Base-by-base conservation (phyloP, 345 rosid species). In the Salix purpurea region DNA sequence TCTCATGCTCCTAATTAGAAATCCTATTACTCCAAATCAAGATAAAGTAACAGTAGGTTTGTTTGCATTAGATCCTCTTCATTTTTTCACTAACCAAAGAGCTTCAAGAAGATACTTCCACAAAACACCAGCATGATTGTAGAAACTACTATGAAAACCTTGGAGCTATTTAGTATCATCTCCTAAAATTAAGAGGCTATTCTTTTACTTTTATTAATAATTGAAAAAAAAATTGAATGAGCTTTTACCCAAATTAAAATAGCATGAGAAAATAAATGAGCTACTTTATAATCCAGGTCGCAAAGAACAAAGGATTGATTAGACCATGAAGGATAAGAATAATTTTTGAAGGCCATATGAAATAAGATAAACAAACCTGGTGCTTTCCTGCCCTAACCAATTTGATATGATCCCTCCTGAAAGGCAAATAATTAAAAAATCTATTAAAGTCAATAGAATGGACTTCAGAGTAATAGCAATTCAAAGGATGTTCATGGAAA, bases 311-410 rank as follows among this genome's bases (percentile, higher is more conserved):
- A 2, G 24, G 61, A 66, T 6, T 64, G 8, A 34, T 12, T 44
- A 8, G 16, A 66, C 23, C 39, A 68, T 26, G 21, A 75, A 19
- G n/a, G 3, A 30, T 16, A 69, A 28, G 16, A 73, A 42, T 6
- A 54, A 5, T 26, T 28, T 73, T 37, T 58, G 42, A 75, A 73
- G 68, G 64, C 18, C 60, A 60, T 6, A 56, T 6, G 26, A 74
- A 74, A 76, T 73, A 60, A 72, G 34, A 73, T 61, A 65, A 39
- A 58, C 71, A 70, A 69, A 94, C 98, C 98, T 94, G 93, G 83
- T 92, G 98, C 79, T 89, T 90, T 76, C 97, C 98, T 71, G 98
- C 98, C 81, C 87, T 91, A 66, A 91, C 90, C 83, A 89, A 86
- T 76, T 89, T 92, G 85, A 92, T 86, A 69, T 89, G 90, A 81